These are phyloP conservation scores for Cairneyella variabilis DNA, from an alignment of 495 filamentous ascomycete genomes.

Conservation along the genomic window DNA sequence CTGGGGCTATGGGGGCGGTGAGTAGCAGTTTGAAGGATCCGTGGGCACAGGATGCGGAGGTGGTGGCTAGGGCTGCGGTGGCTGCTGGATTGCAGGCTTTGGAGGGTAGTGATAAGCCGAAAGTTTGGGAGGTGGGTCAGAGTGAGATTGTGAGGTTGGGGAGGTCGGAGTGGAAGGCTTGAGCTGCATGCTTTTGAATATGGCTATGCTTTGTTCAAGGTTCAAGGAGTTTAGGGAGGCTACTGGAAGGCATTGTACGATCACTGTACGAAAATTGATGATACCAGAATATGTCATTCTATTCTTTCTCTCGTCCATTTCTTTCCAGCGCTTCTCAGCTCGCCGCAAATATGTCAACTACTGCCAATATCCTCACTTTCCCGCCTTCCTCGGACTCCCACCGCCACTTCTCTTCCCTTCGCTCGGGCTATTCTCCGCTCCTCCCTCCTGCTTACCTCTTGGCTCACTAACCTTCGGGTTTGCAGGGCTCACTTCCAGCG, in stretches of 20 bases:
- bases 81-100: constrained; percentile 34
- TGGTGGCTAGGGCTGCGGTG: constrained; percentile 64
- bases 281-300: too few relatives aligned
- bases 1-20: constrained; percentile 45
- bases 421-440: constrained; percentile 33
- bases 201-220: too few relatives aligned
- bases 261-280: too few relatives aligned
- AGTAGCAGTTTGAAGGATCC: constrained; percentile 51
- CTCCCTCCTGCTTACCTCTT: constrained; percentile 42
- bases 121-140: constrained; percentile 31
- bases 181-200: not conserved
- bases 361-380: constrained; percentile 20
- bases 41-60: constrained; percentile 67
- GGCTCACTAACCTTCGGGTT: constrained; percentile 56
- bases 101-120: constrained; percentile 14
- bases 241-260: too few relatives aligned
- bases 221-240: too few relatives aligned
- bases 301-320: too few relatives aligned
- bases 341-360: too few relatives aligned
- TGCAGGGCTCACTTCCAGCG: constrained; percentile 56
- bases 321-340: too few relatives aligned
- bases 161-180: constrained; percentile 39
- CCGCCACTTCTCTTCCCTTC: too few relatives aligned
- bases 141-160: constrained; percentile 34
- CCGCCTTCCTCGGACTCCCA: constrained; percentile 39